Conservation (phyloP, 169 alveolate genomes). For the Babesia divergens region DNA sequence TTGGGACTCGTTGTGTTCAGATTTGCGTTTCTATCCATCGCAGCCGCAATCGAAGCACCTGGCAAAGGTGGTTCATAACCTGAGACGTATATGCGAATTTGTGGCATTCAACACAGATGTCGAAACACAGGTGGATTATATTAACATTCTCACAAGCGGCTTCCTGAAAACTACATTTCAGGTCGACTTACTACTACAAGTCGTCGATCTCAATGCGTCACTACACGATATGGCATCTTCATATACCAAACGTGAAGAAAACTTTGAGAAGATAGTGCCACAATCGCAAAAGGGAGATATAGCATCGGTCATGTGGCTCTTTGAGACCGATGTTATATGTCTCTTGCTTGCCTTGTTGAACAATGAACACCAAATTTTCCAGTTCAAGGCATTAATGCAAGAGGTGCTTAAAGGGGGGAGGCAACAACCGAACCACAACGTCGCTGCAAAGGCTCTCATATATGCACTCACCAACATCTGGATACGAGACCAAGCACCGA, state of each 20-base stretch:
- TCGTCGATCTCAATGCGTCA: constrained; percentile 18
- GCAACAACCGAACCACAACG: not conserved
- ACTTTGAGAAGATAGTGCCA: constrained; percentile 27
- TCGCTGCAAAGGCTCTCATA: constrained; percentile 42
- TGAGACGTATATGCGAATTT: constrained; percentile 32
- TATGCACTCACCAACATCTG: constrained; percentile 46
- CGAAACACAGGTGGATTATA: constrained; percentile 24
- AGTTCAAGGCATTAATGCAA: constrained; percentile 24
- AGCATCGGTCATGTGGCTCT: constrained; percentile 37
- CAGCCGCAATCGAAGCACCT: constrained; percentile 13
- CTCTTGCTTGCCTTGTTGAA: constrained; percentile 22
- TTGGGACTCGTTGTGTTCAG: constrained; percentile 41
- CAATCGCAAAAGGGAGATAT: not conserved
- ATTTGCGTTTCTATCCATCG: constrained; percentile 33
- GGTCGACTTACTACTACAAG: constrained; percentile 45
- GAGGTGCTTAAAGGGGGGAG: constrained; percentile 24
- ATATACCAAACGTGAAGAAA: constrained; percentile 7
- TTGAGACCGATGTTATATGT: constrained; percentile 45
- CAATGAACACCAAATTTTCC: constrained; percentile 11
- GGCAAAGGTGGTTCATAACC: constrained; percentile 38
- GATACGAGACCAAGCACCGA: constrained; percentile 40
- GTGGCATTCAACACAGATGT: constrained; percentile 43
- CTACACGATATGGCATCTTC: not conserved
- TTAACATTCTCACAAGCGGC: constrained; percentile 23
- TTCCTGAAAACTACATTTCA: constrained; percentile 48